Base-by-base conservation (phyloP, 2,329 filamentous ascomycete genomes). In the Fusarium paranaense region DNA sequence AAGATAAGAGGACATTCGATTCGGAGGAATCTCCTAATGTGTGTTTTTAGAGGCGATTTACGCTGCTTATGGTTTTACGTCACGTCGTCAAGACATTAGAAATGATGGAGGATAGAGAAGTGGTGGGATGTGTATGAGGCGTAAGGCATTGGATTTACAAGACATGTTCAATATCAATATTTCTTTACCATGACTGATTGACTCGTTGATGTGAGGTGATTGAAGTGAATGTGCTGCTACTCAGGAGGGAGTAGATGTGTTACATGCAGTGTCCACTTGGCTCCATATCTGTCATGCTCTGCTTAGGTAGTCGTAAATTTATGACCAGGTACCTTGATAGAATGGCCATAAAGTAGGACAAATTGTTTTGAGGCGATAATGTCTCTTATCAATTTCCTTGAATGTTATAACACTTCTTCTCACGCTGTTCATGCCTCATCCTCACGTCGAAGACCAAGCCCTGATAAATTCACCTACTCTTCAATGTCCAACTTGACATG, bases 91-190 rank as follows among this genome's bases (percentile, higher is more conserved):
- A 75, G 67, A 75, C 64, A 59, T 64, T 73, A 75, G 73, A 73
- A 65, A 78, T 65, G 75, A 75, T 56, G 66, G 71, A 77, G 45
- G 69, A 64, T 74, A 75, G 77, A 77, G 71, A 64, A 59, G 72
- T 64, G 64, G 69, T 33, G 65, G 66, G 38, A 58, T 66, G 60
- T 77, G 76, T 73, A 78, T 71, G 59, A 73, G 76, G 76, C 76
- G 76, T 70, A 60, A 59, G 67, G 76, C 62, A 70, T 68, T 76
- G 72, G 73, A 69, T 67, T 62, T 77, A 73, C 56, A 60, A 33
- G 64, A 69, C 58, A 52, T 61, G 45, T 69, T 73, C 64, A 72
- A 77, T 75, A 75, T 73, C 64, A 64, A 69, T 66, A 72, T 67
- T 65, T 56, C 59, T 42, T 33, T 64, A 42, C 33, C 9, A 16